These are phyloP conservation scores for Flammula alnicola DNA, from an alignment of 1,284 basidiomycete species.

Conservation along the genomic window DNA sequence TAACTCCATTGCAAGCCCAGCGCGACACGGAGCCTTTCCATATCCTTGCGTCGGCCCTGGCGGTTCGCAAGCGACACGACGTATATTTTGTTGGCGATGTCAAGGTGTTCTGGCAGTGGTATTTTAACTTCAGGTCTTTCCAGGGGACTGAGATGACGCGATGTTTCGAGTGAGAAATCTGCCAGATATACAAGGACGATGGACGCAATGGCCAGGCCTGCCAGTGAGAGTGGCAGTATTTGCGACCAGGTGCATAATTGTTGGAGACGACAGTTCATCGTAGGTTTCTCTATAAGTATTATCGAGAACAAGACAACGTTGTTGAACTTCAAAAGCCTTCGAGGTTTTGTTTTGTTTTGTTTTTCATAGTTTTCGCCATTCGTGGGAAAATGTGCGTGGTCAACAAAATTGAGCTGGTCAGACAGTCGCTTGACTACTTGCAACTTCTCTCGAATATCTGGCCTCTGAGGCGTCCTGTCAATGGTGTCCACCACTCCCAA, in stretches of 20 bases:
- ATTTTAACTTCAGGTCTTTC: conserved; percentile 3
- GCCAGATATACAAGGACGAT: not conserved
- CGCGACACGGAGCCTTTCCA: conserved; percentile 52
- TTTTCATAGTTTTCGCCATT: too few relatives aligned
- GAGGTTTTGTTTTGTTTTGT: too few relatives aligned
- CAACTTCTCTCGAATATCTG: too few relatives aligned
- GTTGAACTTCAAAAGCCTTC: too few relatives aligned
- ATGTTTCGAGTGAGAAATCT: not conserved
- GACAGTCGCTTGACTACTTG: too few relatives aligned
- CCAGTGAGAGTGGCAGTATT: not conserved
- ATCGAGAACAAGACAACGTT: too few relatives aligned
- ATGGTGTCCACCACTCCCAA: too few relatives aligned
- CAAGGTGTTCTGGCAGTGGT: conserved; percentile 23
- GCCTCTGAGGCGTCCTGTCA: too few relatives aligned
- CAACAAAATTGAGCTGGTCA: too few relatives aligned
- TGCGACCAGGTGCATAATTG: not conserved
- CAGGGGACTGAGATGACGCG: not conserved
- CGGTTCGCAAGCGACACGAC: conserved; percentile 63
- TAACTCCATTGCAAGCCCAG: conserved; percentile 57
- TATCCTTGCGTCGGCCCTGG: conserved; percentile 52
- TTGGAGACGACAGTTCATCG: not conserved
- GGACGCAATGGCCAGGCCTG: not conserved
- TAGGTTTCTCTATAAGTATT: too few relatives aligned
- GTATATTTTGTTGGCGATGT: conserved; percentile 48
- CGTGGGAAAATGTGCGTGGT: too few relatives aligned